Evolutionary conservation across 768 basidiomycete genomes (phyloP).

Genomic region (Suillus americanus): DNA sequence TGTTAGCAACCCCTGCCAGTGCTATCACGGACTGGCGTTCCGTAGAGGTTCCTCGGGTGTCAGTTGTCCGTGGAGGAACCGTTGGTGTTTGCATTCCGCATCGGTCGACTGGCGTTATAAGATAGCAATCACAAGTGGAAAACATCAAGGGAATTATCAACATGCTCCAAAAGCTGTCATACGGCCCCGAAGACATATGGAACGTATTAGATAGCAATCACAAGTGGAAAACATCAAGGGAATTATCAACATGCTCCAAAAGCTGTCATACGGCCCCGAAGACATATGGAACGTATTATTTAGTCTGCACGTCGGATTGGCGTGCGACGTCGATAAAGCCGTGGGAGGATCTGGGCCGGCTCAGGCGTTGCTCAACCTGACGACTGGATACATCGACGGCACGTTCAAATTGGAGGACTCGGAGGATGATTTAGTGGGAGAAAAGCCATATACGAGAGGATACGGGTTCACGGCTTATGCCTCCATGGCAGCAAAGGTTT

Average conservation of each 20-base stretch:
- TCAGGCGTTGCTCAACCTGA: conserved; percentile 1
- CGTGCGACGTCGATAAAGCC: conserved; percentile 2
- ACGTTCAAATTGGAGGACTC: not conserved
- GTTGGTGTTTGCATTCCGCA: conserved; percentile 7
- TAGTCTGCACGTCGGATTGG: conserved; percentile 5
- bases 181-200: conserved; percentile 3
- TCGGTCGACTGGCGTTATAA: conserved; percentile 8
- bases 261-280: conserved; percentile 1
- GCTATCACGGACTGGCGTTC: conserved; percentile 10
- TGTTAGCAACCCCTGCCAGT: conserved; percentile 9
- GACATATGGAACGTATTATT: conserved; percentile 7
- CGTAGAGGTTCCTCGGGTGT: not conserved
- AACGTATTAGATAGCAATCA: conserved; percentile 6
- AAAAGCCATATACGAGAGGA: conserved; percentile 6
- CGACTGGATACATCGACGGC: conserved; percentile 6
- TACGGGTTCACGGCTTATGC: conserved; percentile 8
- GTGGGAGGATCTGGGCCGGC: conserved; percentile 4
- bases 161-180: conserved; percentile 3
- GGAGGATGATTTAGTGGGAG: conserved; percentile 5
- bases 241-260: conserved; percentile 4
- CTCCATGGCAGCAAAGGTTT: conserved; percentile 8
- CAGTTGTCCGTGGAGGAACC: not conserved
- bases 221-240: conserved; percentile 3
- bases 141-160: conserved; percentile 5
- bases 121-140: conserved; percentile 7